phyloP scores from a whole-genome alignment of 495 filamentous ascomycete genomes.

The Terfezia claveryi region DNA sequence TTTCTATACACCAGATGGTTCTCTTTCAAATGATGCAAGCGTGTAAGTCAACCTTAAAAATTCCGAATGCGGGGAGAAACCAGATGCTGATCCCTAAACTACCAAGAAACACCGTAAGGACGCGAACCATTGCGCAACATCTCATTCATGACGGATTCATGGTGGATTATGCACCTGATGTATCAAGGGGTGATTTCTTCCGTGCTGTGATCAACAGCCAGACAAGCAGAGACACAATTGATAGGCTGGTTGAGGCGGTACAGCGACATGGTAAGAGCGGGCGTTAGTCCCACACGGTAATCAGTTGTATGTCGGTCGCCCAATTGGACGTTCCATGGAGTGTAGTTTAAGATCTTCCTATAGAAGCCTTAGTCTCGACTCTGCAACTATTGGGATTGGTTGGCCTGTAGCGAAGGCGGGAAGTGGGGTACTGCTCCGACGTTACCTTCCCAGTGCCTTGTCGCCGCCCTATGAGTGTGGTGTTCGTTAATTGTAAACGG shows the following conservation, averaged over 20 bases:
- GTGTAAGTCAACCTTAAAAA: constrained; percentile 8
- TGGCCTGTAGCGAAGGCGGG: too few relatives aligned
- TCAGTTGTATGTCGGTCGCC: too few relatives aligned
- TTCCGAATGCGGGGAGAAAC: too few relatives aligned
- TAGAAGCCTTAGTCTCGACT: too few relatives aligned
- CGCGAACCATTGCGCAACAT: constrained; percentile 38
- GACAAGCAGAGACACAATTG: constrained; percentile 50
- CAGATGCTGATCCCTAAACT: background rate
- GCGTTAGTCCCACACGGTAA: too few relatives aligned
- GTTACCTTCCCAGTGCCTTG: too few relatives aligned
- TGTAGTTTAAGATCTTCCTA: too few relatives aligned
- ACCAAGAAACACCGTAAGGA: constrained; percentile 42
- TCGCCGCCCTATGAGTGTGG: too few relatives aligned
- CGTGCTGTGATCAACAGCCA: constrained; percentile 66
- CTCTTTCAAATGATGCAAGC: constrained; percentile 28
- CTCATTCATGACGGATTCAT: constrained; percentile 64
- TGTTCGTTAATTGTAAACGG: too few relatives aligned
- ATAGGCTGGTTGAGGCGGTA: constrained; percentile 52
- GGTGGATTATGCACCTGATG: constrained; percentile 75
- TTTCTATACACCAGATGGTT: constrained; percentile 45
- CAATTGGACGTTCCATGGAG: too few relatives aligned
- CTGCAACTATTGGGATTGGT: too few relatives aligned
- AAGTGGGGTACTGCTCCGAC: too few relatives aligned
- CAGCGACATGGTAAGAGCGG: constrained; percentile 22
- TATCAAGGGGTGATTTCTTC: constrained; percentile 60